phyloP scores from a whole-genome alignment of 2,329 filamentous ascomycete species.

The Ambrosiella xylebori region DNA sequence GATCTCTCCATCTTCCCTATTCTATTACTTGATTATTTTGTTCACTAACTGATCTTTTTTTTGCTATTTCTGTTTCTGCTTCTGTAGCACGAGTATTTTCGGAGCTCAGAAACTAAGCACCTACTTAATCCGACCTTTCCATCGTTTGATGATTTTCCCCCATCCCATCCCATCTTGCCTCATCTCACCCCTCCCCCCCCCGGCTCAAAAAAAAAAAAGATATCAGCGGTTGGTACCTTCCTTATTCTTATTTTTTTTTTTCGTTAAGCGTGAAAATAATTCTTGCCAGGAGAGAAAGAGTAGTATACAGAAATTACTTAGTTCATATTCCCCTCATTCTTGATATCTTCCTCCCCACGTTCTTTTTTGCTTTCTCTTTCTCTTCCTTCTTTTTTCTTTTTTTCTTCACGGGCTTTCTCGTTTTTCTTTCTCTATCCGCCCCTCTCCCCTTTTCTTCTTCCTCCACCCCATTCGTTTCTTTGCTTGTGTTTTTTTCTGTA shows the following conservation, averaged over 20 bases:
- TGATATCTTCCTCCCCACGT: neutral
- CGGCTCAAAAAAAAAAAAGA: too few species aligned
- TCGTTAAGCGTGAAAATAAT: neutral
- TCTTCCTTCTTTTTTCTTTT: conserved; percentile 20
- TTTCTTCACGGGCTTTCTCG: conserved; percentile 15
- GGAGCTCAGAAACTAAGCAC: too few species aligned
- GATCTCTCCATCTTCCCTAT: too few species aligned
- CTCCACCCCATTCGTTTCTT: conserved; percentile 7
- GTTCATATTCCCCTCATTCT: neutral
- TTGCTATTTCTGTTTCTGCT: too few species aligned
- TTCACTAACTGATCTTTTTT: too few species aligned
- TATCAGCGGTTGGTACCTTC: too few species aligned
- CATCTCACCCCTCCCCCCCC: too few species aligned
- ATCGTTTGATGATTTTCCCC: too few species aligned
- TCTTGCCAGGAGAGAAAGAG: neutral
- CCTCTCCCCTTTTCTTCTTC: neutral
- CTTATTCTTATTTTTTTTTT: neutral
- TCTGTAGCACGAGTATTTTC: too few species aligned
- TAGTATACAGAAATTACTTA: neutral
- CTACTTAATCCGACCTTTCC: too few species aligned
- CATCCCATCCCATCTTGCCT: too few species aligned
- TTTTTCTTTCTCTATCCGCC: conserved; percentile 8
- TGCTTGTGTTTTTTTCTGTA: conserved; percentile 16
- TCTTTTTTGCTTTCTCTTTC: conserved; percentile 27
- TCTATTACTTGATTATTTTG: too few species aligned